Base-by-base conservation (phyloP, 208 protist genomes). In the Crithidia thermophila region DNA sequence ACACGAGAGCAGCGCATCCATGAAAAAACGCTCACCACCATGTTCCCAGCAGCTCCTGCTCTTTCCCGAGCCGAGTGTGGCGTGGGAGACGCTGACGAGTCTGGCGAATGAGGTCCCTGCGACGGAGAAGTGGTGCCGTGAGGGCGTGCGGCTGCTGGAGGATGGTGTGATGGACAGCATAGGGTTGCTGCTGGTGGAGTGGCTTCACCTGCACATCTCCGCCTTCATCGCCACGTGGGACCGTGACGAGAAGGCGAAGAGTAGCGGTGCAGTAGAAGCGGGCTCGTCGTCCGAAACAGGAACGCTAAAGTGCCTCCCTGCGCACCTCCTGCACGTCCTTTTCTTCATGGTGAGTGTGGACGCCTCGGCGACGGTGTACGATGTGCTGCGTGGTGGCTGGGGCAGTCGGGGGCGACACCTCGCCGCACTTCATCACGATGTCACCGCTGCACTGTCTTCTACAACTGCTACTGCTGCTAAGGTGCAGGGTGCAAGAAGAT, bases 281-380 rank as follows among this genome's bases (percentile, higher is more conserved):
- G n/a, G n/a, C n/a, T n/a, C n/a, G n/a, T 59, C 33, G 30, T 59
- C 37, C 33, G 13, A 21, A 27, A 16, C 53, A 8, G 18, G 3
- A 18, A 23, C 27, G 8, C n/a, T 51, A 14, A 55, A 46, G 23
- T 20, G 4, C 16, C 37, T 80, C 0, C 47, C 64, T 14, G 43
- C 34, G 28, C 46, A 67, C 45, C 50, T 81, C n/a, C 53, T 50
- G 27, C 63, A 37, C 10, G 40, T 86, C 14, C 37, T 86, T 20
- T 51, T 75, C 13, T 84, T 81, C 51, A 16, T 88, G 27, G 70
- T 70, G 42, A 46, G 67, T 25, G 67, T 74, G 25, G 68, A 72
- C 45, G 47, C 72, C 34, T 16, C 82, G 11, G 49, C 53, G 30
- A 60, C 33, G 0, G 60, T 50, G 27, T 59, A 52, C n/a, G 25